Percentiles rank a stretch among this genome's conserved stretches.
Evolutionary conservation across 768 basidiomycete genomes (phyloP).

Genomic region (Leccinum olivaceopallidum): DNA sequence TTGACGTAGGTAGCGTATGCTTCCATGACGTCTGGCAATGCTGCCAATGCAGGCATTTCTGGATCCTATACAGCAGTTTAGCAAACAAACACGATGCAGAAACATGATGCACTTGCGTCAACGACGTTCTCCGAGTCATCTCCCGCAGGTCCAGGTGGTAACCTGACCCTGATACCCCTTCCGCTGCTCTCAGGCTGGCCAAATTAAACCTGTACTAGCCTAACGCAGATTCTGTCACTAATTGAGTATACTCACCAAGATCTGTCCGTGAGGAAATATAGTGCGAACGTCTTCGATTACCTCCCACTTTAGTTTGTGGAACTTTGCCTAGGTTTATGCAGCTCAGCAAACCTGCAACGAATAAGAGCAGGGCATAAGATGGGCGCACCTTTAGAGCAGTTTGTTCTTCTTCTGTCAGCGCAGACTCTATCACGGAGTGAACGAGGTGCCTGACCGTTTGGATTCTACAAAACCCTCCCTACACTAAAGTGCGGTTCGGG

Average conservation of each 20-base stretch:
- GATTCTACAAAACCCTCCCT: no score
- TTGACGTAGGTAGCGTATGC: constrained; percentile 25
- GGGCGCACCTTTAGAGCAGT: constrained; percentile 20
- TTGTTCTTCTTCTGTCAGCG: constrained; percentile 26
- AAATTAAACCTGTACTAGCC: background rate
- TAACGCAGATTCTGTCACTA: background rate
- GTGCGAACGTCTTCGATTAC: constrained; percentile 30
- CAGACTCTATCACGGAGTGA: constrained; percentile 21
- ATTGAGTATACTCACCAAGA: constrained; percentile 21
- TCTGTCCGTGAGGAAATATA: constrained; percentile 31
- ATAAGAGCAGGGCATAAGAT: background rate
- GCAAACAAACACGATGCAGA: background rate
- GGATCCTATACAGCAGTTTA: constrained; percentile 15
- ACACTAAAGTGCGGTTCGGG: no score
- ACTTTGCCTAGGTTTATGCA: constrained; percentile 22
- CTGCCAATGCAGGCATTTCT: background rate
- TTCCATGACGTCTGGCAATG: constrained; percentile 28
- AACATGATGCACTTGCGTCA: constrained; percentile 11
- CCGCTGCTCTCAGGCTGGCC: no score
- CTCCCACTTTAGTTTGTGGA: constrained; percentile 29
- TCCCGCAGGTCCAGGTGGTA: constrained; percentile 19
- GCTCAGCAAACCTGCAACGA: background rate
- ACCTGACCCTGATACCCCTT: constrained; percentile 20
- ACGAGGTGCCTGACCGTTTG: constrained; percentile 12
- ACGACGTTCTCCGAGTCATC: background rate